Percentiles rank a stretch among this genome's conserved stretches.
These are phyloP conservation scores for Eleusine indica DNA, from an alignment of 176 grass and related monocot genomes.

Conservation along the genomic window DNA sequence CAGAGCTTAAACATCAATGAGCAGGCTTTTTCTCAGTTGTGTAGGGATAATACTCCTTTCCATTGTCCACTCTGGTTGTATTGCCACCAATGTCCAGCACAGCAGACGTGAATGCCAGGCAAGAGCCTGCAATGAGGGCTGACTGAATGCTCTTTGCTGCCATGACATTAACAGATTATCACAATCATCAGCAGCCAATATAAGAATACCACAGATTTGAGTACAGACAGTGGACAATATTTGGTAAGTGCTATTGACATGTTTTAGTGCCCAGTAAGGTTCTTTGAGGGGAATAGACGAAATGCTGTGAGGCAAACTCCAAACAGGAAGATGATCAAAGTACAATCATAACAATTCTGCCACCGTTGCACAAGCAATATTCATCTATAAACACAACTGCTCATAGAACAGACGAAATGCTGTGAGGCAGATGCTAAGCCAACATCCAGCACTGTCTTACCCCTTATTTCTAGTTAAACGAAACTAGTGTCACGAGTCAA, in stretches of 20 bases:
- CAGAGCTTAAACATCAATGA: conserved; percentile 43
- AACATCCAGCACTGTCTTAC: background rate
- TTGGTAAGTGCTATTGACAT: background rate
- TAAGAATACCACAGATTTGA: background rate
- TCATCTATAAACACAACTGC: background rate
- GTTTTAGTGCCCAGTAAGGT: background rate
- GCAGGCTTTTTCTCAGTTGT: conserved; percentile 73
- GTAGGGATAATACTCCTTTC: conserved; percentile 75
- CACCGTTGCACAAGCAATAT: background rate
- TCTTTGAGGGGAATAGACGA: background rate
- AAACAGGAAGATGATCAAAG: background rate
- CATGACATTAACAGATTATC: conserved; percentile 25
- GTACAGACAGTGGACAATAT: background rate
- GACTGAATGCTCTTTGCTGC: conserved; percentile 84
- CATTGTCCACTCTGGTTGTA: conserved; percentile 76
- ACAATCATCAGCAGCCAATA: background rate
- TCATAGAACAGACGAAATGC: background rate
- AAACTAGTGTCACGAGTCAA: background rate
- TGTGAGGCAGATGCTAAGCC: background rate
- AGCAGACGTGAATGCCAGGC: conserved; percentile 76
- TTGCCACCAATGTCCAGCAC: conserved; percentile 74
- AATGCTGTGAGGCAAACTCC: background rate
- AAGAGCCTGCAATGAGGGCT: conserved; percentile 69
- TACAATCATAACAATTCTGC: background rate
- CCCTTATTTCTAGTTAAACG: background rate